phyloP scores from a whole-genome alignment of 495 filamentous ascomycete genomes.

The Trypethelium eluteriae region DNA sequence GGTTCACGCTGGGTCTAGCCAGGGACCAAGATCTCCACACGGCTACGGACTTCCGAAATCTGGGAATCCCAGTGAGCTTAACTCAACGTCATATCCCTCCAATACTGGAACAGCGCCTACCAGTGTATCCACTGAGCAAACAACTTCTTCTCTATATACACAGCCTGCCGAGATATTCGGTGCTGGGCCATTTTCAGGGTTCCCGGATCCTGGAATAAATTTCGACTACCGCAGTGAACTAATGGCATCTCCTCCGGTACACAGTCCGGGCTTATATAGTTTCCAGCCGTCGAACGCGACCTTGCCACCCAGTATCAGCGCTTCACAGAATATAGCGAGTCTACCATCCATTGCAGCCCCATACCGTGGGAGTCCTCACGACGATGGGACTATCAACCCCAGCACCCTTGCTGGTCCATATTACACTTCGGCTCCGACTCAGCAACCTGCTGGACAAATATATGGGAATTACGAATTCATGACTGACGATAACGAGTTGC shows the following conservation, averaged over 20 bases:
- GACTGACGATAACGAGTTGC: neutral
- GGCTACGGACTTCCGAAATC: neutral
- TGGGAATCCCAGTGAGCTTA: neutral
- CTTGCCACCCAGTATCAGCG: neutral
- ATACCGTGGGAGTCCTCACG: neutral
- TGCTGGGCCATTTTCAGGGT: neutral
- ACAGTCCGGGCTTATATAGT: neutral
- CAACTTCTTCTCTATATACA: neutral
- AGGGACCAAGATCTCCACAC: neutral
- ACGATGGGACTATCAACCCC: neutral
- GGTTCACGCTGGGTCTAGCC: neutral
- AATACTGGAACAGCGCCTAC: neutral
- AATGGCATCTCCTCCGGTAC: neutral
- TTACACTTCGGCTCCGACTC: neutral
- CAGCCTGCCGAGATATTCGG: neutral
- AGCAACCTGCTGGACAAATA: neutral
- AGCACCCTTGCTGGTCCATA: neutral
- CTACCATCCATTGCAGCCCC: neutral
- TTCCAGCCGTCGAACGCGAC: neutral
- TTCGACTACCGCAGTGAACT: neutral
- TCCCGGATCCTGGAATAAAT: neutral
- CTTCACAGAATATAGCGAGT: neutral
- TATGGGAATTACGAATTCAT: neutral
- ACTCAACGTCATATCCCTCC: neutral
- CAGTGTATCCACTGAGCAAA: neutral